Conservation (phyloP, 129 eudicot genomes). For the Rutidosis leptorrhynchoides region DNA sequence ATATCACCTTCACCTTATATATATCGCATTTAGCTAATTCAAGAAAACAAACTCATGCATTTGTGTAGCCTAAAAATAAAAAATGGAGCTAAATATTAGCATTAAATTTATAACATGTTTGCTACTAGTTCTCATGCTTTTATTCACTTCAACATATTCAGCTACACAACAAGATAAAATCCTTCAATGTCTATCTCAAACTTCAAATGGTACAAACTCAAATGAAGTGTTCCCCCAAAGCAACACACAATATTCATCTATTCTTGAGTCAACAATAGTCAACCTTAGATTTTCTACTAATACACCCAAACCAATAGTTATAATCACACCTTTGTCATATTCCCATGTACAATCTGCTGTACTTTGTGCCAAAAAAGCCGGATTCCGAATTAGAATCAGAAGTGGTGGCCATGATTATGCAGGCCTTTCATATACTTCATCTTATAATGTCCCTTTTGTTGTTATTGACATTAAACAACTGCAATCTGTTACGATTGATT, state of each 20-base stretch:
- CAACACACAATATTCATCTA: constrained; percentile 33
- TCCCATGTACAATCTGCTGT: constrained; percentile 46
- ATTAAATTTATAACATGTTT: neutral
- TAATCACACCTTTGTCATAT: constrained; percentile 43
- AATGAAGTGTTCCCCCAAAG: constrained; percentile 27
- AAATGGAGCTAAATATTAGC: neutral
- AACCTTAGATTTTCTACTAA: constrained; percentile 44
- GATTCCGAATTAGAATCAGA: constrained; percentile 36
- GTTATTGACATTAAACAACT: constrained; percentile 47
- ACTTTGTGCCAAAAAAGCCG: constrained; percentile 30
- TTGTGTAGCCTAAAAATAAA: neutral
- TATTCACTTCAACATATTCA: constrained; percentile 23
- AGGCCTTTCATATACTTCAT: constrained; percentile 46
- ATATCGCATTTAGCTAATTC: neutral
- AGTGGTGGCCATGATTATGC: constrained; percentile 60
- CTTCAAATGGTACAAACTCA: constrained; percentile 25
- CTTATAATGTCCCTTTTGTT: constrained; percentile 32
- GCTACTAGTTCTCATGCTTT: neutral
- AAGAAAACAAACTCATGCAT: neutral
- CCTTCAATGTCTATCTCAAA: constrained; percentile 35
- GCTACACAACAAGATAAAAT: constrained; percentile 29
- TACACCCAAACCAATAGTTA: constrained; percentile 38
- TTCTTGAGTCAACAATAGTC: constrained; percentile 42
- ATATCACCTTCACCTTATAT: neutral
- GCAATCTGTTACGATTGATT: constrained; percentile 37